phyloP scores from a whole-genome alignment of 495 filamentous ascomycete species.

The Apodospora peruviana region DNA sequence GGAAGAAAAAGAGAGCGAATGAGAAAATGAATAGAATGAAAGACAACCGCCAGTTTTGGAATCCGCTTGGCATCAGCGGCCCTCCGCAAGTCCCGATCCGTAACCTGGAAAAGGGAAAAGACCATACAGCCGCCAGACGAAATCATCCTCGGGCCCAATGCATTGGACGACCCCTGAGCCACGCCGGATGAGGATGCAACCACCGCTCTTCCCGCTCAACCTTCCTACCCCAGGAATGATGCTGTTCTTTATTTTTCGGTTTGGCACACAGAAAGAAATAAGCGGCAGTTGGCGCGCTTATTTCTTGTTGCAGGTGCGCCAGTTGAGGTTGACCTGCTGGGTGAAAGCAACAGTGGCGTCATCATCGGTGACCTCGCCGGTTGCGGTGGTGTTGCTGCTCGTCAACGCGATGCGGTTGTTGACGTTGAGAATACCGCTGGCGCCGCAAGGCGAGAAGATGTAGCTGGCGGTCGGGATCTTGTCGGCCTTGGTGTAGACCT shows the following conservation, averaged over 20 bases:
- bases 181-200: background rate
- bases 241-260: no score
- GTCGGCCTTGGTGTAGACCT: slow-evolving; percentile 56
- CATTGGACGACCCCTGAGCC: background rate
- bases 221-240: no score
- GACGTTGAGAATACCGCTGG: slow-evolving; percentile 52
- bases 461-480: slow-evolving; percentile 44
- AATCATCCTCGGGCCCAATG: slow-evolving; percentile 10
- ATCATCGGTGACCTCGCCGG: slow-evolving; percentile 48
- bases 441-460: slow-evolving; percentile 54
- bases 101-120: slow-evolving; percentile 2
- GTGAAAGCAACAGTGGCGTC: slow-evolving; percentile 52
- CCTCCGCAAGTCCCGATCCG: slow-evolving; percentile 1
- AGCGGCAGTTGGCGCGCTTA: background rate
- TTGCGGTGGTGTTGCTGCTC: slow-evolving; percentile 35
- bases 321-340: slow-evolving; percentile 49
- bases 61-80: background rate
- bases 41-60: background rate
- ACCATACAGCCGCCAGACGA: slow-evolving; percentile 5
- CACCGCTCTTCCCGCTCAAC: background rate
- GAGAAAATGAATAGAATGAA: background rate
- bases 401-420: slow-evolving; percentile 54
- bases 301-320: slow-evolving; percentile 38
- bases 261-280: no score
- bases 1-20: slow-evolving; percentile 6